Base-by-base conservation (phyloP, 2,329 filamentous ascomycete species). In the Colletotrichum sublineola region DNA sequence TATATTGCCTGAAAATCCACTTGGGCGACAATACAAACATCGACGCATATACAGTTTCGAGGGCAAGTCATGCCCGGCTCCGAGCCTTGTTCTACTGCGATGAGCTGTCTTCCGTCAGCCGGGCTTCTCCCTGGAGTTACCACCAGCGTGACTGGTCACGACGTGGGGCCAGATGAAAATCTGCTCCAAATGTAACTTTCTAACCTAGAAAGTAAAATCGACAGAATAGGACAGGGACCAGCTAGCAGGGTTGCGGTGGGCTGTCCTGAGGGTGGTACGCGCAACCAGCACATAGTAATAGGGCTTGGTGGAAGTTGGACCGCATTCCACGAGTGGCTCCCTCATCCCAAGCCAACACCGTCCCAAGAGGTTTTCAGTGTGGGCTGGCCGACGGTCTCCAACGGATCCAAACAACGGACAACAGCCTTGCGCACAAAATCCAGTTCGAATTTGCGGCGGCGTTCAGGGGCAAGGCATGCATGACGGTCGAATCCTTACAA, bases 71-170 rank as follows among this genome's bases (percentile, higher is more conserved):
- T 53, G 60, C 52, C 67, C 70, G 70, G 70, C 66, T 65, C 70
- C 70, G 60, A 69, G 56, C 61, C 55, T 70, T 55, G 50, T 56
- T 31, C 50, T 60, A 46, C 53, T 65, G 33, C 42, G 56, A 61
- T 73, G 70, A 70, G 67, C 66, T 73, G 70, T 73, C 64, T 61
- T 61, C 67, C 67, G 55, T 46, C 70, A 63, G 53, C 70, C 40
- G 67, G 70, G 70, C 70, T 48, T 65, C 48, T 65, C 66, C 70
- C 61, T 65, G 70, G 48, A 73, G 61, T 31, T 48, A 65, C 60
- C 33, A 55, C 70, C 70, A 70, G 55, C 60, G 56, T 73, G 70
- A 70, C 70, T 70, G 70, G 48, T 38, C 15, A 29, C 55, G 31
- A 38, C 9, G 60, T 73, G 67, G 70, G 70, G 53, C 66, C 60